A percentile compares a stretch with the other conserved stretches of the same genome.
Conservation (phyloP, 2,329 filamentous ascomycete genomes). For the Sporothrix mexicana region DNA sequence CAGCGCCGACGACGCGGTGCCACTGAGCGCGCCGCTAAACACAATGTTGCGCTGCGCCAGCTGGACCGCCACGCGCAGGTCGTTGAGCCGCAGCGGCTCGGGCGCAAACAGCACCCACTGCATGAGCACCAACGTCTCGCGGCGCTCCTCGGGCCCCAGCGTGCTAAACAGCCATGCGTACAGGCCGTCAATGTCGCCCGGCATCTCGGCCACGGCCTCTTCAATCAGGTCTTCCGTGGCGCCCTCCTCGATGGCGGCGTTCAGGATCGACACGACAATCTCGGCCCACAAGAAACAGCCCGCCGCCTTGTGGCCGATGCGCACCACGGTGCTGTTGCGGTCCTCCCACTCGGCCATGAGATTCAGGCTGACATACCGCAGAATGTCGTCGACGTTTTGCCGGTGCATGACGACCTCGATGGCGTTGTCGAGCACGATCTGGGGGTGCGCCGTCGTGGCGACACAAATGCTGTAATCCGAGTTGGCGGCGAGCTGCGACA, state of each 20-base stretch:
- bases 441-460: slow-evolving; percentile 40
- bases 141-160: slow-evolving; percentile 42
- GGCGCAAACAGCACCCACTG: slow-evolving; percentile 46
- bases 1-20: slow-evolving; percentile 37
- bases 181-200: slow-evolving; percentile 44
- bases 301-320: slow-evolving; percentile 41
- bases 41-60: slow-evolving; percentile 39
- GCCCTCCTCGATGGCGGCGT: slow-evolving; percentile 46
- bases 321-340: slow-evolving; percentile 41
- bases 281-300: slow-evolving; percentile 47
- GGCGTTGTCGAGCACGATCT: slow-evolving; percentile 38
- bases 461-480: slow-evolving; percentile 46
- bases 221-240: slow-evolving; percentile 46
- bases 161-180: slow-evolving; percentile 47
- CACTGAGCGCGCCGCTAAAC: neutral
- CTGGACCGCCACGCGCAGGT: slow-evolving; percentile 43
- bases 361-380: slow-evolving; percentile 43
- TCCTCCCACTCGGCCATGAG: slow-evolving; percentile 45
- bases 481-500: slow-evolving; percentile 43
- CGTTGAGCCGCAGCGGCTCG: slow-evolving; percentile 45
- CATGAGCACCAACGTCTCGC: slow-evolving; percentile 44
- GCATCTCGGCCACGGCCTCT: slow-evolving; percentile 44
- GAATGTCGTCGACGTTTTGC: slow-evolving; percentile 45
- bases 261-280: slow-evolving; percentile 47
- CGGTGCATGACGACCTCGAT: slow-evolving; percentile 43